Evolutionary conservation across 306 rosid genomes (phyloP), one percentile per base, ranked within the genome.

Genomic region (Lagenaria siceraria): DNA sequence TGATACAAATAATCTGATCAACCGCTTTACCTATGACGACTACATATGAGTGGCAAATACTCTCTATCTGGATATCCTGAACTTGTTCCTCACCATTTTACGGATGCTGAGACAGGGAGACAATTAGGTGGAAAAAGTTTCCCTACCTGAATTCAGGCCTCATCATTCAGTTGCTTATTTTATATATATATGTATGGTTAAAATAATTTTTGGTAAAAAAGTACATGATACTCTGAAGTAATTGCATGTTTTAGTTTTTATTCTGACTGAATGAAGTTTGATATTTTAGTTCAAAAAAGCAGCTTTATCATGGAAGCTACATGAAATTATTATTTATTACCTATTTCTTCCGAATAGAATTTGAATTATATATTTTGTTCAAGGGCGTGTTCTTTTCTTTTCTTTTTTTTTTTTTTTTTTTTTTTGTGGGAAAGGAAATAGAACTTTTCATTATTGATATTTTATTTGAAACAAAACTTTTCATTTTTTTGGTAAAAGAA

Each of bases 21-120:
- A 94, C 84, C 94, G 97, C 56, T 90, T 89, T 74, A 89, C 96
- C 0, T 91, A 94, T 43, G 98, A 94, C 15, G 91, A 90, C 78
- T 92, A 94, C 85, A 94, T 94, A 66, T 95, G 96, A 82, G 98
- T 97, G 71, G 89, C 98, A 3, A 85, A 92, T 74, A 89, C 95
- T 36, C 98, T 92, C 56, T 92, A 94, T 78, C 90, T 94, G 21
- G 97, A 94, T 81, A 85, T 94, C 31, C 88, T 94, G 72, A 94
- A 94, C 88, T 87, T 94, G 74, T 94, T 94, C 84, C 95, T 94
- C 31, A 46, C 94, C 77, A 94, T 94, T 81, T 79, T 94, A 88
- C 88, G 97, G 87, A 76, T 94, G 87, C 85, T 94, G 88, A 87
- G 93, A 86, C 72, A 79, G 79, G 89, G 87, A 24, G 85, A 91